phyloP scores from a whole-genome alignment of 1,139 yeast genomes.

The Sugiyamaella xylanicola region DNA sequence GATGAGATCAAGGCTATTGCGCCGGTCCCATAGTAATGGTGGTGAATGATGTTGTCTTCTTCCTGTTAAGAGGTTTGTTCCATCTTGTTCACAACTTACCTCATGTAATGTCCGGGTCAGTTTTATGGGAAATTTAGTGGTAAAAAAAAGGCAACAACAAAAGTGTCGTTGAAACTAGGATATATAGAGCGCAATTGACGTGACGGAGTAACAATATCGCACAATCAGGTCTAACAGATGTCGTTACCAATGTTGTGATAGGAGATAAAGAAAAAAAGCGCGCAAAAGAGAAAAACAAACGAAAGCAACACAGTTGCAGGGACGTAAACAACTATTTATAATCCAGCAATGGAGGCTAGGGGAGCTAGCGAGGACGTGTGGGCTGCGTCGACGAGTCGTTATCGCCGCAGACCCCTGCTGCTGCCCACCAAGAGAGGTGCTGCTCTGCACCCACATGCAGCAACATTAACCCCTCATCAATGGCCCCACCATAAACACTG shows the following conservation, averaged over 20 bases:
- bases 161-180: not conserved
- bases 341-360: not conserved
- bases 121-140: not conserved
- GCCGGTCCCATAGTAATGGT: too few species aligned
- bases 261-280: not conserved
- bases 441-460: not conserved
- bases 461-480: not conserved
- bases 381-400: not conserved
- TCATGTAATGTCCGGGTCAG: not conserved
- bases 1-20: too few species aligned
- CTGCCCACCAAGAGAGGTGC: too few species aligned
- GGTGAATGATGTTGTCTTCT: too few species aligned
- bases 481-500: not conserved
- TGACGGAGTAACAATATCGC: not conserved
- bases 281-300: not conserved
- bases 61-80: too few species aligned
- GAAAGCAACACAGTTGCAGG: not conserved
- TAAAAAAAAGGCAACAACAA: not conserved
- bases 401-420: not conserved
- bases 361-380: not conserved
- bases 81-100: too few species aligned
- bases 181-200: not conserved
- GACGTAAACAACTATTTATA: constrained; percentile 11
- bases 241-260: not conserved
- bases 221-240: too few species aligned